These are phyloP conservation scores for Trametes sanguinea DNA, from an alignment of 768 basidiomycete genomes.

Conservation along the genomic window DNA sequence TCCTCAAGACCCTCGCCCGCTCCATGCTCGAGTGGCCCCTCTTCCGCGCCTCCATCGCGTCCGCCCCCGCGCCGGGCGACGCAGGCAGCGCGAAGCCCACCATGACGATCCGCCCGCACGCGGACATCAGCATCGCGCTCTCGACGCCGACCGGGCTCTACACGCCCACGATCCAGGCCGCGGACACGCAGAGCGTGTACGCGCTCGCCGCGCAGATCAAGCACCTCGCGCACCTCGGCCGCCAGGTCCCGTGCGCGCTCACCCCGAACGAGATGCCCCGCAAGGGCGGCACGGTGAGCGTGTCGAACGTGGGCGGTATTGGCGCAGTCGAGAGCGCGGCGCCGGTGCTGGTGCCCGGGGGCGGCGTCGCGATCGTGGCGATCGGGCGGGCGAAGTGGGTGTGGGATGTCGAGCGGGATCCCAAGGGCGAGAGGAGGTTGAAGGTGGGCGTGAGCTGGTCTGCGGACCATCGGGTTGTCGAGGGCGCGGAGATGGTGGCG, in stretches of 20 bases:
- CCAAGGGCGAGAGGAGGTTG: slow-evolving; percentile 52
- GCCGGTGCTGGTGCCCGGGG: slow-evolving; percentile 79
- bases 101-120: slow-evolving; percentile 67
- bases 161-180: slow-evolving; percentile 67
- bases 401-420: slow-evolving; percentile 62
- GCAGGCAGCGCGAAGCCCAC: slow-evolving; percentile 55
- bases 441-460: slow-evolving; percentile 76
- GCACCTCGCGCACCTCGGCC: slow-evolving; percentile 62
- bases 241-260: slow-evolving; percentile 66
- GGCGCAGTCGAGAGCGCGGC: slow-evolving; percentile 69
- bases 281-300: slow-evolving; percentile 75
- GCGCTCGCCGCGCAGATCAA: slow-evolving; percentile 60
- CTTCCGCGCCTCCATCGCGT: slow-evolving; percentile 74
- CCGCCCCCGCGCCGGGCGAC: slow-evolving; percentile 25
- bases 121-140: slow-evolving; percentile 77
- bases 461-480: slow-evolving; percentile 85
- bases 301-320: slow-evolving; percentile 83
- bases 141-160: slow-evolving; percentile 84
- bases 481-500: slow-evolving; percentile 86
- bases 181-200: slow-evolving; percentile 59
- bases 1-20: slow-evolving; percentile 78
- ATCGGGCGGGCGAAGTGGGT: slow-evolving; percentile 79
- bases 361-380: slow-evolving; percentile 84
- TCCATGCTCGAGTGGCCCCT: slow-evolving; percentile 86
- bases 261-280: slow-evolving; percentile 70